These are phyloP conservation scores for Trichomonas vaginalis DNA, from an alignment of 208 protist species.

Conservation along the genomic window DNA sequence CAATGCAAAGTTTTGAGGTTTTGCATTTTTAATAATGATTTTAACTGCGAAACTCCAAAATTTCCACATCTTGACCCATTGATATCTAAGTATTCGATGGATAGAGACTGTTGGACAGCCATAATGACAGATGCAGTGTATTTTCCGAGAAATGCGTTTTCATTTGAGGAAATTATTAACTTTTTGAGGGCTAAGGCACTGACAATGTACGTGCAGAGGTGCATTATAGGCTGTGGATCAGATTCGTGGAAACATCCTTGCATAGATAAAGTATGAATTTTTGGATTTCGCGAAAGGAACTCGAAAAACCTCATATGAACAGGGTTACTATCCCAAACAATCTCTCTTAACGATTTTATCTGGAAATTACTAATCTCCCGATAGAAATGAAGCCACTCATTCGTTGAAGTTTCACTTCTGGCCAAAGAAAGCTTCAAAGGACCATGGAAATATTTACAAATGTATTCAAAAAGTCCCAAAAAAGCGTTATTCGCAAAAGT, in stretches of 20 bases:
- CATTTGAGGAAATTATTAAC: neutral
- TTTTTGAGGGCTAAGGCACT: neutral
- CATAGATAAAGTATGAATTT: neutral
- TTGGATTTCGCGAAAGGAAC: neutral
- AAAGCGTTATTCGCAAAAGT: neutral
- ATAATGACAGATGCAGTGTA: neutral
- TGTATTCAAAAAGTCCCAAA: neutral
- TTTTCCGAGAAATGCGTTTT: neutral
- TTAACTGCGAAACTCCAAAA: neutral
- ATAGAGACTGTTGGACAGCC: neutral
- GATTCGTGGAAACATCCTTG: neutral
- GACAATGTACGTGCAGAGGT: neutral
- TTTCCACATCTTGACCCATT: neutral
- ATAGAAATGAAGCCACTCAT: neutral
- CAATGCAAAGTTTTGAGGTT: neutral
- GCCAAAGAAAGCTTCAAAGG: neutral
- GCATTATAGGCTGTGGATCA: neutral
- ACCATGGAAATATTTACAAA: neutral
- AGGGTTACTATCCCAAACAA: neutral
- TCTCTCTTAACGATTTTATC: neutral
- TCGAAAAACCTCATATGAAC: neutral
- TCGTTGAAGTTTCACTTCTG: neutral
- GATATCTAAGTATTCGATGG: neutral
- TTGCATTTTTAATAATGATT: neutral
- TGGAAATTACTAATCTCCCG: neutral